Evolutionary conservation across 1,284 basidiomycete species (phyloP).

Genomic region (Waitea zeae): DNA sequence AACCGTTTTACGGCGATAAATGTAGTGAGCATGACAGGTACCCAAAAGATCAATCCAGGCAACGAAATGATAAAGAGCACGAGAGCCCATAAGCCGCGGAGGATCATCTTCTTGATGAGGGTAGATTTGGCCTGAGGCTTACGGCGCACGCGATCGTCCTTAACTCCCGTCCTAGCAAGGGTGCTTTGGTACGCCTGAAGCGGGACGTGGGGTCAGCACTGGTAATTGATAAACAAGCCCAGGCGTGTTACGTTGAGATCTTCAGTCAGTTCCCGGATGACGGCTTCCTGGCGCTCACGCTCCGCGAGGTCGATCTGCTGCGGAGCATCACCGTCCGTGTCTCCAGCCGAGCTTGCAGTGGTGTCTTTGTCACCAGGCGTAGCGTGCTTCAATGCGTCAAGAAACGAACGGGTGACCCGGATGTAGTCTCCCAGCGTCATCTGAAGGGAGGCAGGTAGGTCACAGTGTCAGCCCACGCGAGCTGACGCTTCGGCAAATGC

Average conservation of each 20-base stretch:
- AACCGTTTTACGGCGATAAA: slow-evolving; percentile 49
- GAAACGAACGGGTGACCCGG: slow-evolving; percentile 51
- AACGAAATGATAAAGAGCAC: slow-evolving; percentile 55
- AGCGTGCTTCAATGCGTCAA: slow-evolving; percentile 53
- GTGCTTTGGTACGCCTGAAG: slow-evolving; percentile 54
- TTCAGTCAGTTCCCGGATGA: slow-evolving; percentile 10
- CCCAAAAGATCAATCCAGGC: slow-evolving; percentile 70
- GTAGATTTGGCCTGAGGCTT: slow-evolving; percentile 35
- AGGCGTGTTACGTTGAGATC: background rate
- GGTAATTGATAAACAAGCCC: background rate
- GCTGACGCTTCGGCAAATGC: no score
- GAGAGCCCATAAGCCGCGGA: slow-evolving; percentile 46
- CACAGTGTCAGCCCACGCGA: no score
- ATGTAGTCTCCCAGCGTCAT: slow-evolving; percentile 74
- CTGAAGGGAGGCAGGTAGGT: background rate
- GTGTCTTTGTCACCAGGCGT: no score
- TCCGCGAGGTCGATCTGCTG: slow-evolving; percentile 11
- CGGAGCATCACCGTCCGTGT: no score
- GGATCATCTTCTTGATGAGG: slow-evolving; percentile 42
- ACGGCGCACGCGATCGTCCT: slow-evolving; percentile 65
- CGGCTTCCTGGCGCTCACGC: slow-evolving; percentile 15
- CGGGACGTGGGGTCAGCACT: slow-evolving; percentile 3
- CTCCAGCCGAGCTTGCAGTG: no score
- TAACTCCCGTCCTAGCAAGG: slow-evolving; percentile 46
- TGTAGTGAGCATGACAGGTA: slow-evolving; percentile 54